Evolutionary conservation across 306 rosid species (phyloP).

Genomic region (Acmispon strigosus): DNA sequence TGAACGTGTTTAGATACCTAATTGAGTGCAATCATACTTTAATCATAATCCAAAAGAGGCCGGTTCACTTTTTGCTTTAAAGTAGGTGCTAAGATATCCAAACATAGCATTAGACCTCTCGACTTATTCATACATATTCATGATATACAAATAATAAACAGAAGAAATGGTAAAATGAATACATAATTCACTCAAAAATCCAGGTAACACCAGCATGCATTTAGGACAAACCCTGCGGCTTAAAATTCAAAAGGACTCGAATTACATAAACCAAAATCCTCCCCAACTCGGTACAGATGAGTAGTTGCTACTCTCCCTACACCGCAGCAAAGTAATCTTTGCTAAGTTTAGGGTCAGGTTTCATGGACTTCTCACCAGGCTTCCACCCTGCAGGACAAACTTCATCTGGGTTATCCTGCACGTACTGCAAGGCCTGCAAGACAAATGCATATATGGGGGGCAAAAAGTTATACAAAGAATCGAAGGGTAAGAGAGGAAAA

Average conservation of each 20-base stretch:
- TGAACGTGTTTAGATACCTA: no score
- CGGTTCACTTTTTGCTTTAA: no score
- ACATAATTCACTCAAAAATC: constrained; percentile 24
- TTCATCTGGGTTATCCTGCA: constrained; percentile 96
- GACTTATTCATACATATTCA: not conserved
- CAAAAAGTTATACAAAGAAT: not conserved
- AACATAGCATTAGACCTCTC: no score
- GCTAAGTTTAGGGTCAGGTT: constrained; percentile 97
- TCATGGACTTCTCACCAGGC: constrained; percentile 99
- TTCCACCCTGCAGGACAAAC: constrained; percentile 99
- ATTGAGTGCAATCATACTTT: no score
- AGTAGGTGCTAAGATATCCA: no score
- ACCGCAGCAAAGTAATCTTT: constrained; percentile 89
- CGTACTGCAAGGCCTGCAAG: constrained; percentile 88
- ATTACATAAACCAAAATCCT: constrained; percentile 38
- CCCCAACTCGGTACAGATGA: constrained; percentile 27
- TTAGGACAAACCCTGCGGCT: not conserved
- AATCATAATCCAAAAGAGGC: no score
- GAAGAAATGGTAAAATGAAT: not conserved
- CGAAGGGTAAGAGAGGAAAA: not conserved
- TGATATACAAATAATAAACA: not conserved
- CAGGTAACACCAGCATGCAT: not conserved
- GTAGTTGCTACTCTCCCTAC: constrained; percentile 30
- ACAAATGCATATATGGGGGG: not conserved
- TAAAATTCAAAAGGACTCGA: constrained; percentile 1